Evolutionary conservation across 805 yeast genomes (phyloP).

Genomic region (Lachancea fermentati): DNA sequence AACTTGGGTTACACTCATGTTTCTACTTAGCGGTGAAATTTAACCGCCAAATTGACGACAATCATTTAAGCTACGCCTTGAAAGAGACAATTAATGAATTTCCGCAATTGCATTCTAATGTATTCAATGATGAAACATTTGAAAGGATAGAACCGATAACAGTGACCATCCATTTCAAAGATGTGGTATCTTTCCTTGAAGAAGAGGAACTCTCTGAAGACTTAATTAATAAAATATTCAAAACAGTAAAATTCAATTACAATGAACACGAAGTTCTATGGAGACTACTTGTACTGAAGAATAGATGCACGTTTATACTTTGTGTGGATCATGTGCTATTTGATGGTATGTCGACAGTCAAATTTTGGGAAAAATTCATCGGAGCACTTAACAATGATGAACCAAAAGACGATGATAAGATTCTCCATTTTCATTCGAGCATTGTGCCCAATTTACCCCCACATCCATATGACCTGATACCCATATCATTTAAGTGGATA

Average conservation of each 20-base stretch:
- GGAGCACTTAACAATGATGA: conserved; percentile 7
- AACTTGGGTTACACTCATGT: conserved; percentile 24
- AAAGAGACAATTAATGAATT: conserved; percentile 10
- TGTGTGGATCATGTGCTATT: conserved; percentile 23
- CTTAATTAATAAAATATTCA: conserved; percentile 18
- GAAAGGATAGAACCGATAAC: conserved; percentile 1
- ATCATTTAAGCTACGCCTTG: conserved; percentile 12
- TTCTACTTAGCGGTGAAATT: conserved; percentile 20
- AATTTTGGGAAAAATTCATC: conserved; percentile 19
- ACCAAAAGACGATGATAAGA: neutral
- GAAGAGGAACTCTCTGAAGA: conserved; percentile 13
- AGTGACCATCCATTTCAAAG: conserved; percentile 13
- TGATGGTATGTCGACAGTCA: conserved; percentile 26
- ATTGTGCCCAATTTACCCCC: neutral
- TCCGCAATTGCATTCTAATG: conserved; percentile 21
- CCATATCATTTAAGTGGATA: conserved; percentile 16
- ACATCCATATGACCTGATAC: conserved; percentile 3
- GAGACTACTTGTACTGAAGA: conserved; percentile 20
- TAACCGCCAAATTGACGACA: conserved; percentile 15
- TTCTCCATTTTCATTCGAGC: neutral
- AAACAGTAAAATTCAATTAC: conserved; percentile 16
- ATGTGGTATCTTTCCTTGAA: conserved; percentile 17
- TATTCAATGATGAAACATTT: neutral
- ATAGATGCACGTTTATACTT: conserved; percentile 15
- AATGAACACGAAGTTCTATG: conserved; percentile 20